phyloP scores from a whole-genome alignment of 1,284 basidiomycete species.

The Sphagnurus paluster region DNA sequence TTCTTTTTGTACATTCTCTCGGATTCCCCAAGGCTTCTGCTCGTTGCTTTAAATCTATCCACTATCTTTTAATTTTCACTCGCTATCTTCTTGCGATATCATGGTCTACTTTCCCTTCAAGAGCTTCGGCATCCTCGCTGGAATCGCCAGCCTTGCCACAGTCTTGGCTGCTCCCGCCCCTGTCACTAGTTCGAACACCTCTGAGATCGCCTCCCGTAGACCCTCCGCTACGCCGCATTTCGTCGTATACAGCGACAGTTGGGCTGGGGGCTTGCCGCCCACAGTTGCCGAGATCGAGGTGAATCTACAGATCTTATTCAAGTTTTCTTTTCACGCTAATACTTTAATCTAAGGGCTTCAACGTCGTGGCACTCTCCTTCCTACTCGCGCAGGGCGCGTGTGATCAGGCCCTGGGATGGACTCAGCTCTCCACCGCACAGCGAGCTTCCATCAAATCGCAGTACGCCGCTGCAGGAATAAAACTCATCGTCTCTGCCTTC shows the following conservation, averaged over 20 bases:
- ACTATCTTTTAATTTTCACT: background rate
- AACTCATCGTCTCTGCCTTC: constrained; percentile 56
- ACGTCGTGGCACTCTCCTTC: constrained; percentile 47
- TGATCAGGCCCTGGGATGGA: constrained; percentile 43
- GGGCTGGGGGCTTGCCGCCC: constrained; percentile 41
- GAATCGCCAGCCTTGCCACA: background rate
- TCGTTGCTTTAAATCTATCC: too few species aligned
- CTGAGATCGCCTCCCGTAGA: constrained; percentile 38
- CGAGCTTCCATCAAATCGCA: constrained; percentile 45
- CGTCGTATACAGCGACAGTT: constrained; percentile 50
- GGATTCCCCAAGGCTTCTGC: too few species aligned
- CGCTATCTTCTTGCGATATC: background rate
- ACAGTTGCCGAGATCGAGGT: constrained; percentile 43
- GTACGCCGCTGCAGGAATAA: constrained; percentile 57
- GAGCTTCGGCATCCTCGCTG: background rate
- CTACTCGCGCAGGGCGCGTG: constrained; percentile 46
- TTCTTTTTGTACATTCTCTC: background rate
- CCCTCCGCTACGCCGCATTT: constrained; percentile 48
- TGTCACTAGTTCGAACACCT: background rate
- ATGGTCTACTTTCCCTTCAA: background rate
- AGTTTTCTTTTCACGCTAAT: background rate
- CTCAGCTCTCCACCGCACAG: constrained; percentile 37
- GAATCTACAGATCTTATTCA: background rate
- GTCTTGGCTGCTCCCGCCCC: background rate
- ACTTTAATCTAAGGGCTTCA: constrained; percentile 30